Evolutionary conservation across 768 basidiomycete genomes (phyloP).

Genomic region (Tulasnella sp.): DNA sequence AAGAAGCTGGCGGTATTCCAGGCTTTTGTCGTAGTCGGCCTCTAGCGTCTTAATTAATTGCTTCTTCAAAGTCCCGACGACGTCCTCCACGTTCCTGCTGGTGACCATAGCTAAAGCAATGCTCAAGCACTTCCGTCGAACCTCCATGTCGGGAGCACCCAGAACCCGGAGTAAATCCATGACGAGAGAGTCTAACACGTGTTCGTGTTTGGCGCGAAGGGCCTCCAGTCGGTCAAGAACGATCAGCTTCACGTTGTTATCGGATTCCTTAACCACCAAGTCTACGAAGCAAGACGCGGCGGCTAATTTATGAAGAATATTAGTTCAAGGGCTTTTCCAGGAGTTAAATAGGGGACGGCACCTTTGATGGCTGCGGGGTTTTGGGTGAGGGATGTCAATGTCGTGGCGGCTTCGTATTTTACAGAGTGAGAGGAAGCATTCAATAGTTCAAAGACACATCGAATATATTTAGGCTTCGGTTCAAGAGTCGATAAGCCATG

Average conservation of each 20-base stretch:
- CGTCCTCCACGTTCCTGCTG: constrained; percentile 93
- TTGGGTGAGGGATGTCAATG: constrained; percentile 90
- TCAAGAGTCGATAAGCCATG: not conserved
- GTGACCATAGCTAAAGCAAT: constrained; percentile 93
- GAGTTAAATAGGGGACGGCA: constrained; percentile 42
- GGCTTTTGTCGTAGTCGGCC: constrained; percentile 89
- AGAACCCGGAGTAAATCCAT: constrained; percentile 96
- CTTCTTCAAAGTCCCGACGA: constrained; percentile 95
- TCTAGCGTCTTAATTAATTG: constrained; percentile 94
- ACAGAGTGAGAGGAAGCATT: constrained; percentile 89
- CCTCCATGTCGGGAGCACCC: constrained; percentile 87
- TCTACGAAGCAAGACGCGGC: constrained; percentile 87
- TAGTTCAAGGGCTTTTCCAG: not conserved
- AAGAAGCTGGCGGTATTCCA: constrained; percentile 93
- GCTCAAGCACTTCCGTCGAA: constrained; percentile 85
- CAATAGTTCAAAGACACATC: constrained; percentile 89
- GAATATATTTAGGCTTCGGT: constrained; percentile 84
- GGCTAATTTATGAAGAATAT: constrained; percentile 52
- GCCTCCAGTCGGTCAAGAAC: constrained; percentile 88
- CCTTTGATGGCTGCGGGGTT: constrained; percentile 97
- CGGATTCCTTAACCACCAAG: constrained; percentile 91
- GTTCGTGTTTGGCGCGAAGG: constrained; percentile 82
- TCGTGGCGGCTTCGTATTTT: constrained; percentile 96
- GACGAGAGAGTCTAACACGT: constrained; percentile 85
- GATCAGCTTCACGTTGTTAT: constrained; percentile 99